Evolutionary conservation across 148 eudicot species (phyloP).

Genomic region (Rhododendron ovatum): DNA sequence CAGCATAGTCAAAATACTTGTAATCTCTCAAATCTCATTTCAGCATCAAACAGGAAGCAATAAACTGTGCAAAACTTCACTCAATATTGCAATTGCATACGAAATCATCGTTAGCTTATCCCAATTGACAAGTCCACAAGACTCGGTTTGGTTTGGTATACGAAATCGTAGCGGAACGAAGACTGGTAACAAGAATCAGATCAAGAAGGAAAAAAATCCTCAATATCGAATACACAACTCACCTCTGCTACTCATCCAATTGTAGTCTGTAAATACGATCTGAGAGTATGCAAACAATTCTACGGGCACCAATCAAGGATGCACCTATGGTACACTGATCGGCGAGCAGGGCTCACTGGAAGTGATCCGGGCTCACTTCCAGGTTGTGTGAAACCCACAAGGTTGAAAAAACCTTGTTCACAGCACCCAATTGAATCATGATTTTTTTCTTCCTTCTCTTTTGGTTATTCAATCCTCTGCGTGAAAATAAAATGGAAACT

Average conservation of each 20-base stretch:
- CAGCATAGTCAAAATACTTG: neutral
- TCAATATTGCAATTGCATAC: neutral
- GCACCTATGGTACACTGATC: neutral
- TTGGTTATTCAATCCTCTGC: neutral
- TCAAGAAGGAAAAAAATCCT: conserved; percentile 3
- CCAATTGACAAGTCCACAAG: too few species aligned
- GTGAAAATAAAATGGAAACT: too few species aligned
- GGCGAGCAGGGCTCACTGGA: too few species aligned
- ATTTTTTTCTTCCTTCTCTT: too few species aligned
- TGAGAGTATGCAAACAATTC: neutral
- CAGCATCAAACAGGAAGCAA: neutral
- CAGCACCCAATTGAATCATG: neutral
- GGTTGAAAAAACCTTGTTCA: neutral
- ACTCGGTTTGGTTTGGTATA: too few species aligned
- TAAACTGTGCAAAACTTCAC: neutral
- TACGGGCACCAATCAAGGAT: neutral
- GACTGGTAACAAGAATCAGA: neutral
- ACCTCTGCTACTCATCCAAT: conserved; percentile 2
- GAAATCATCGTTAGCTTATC: neutral
- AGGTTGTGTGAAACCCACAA: too few species aligned
- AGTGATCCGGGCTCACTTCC: too few species aligned
- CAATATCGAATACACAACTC: conserved; percentile 5
- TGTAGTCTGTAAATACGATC: neutral
- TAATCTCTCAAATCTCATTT: neutral
- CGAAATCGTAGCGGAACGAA: neutral